Conservation (phyloP, 805 yeast genomes). For the Suhomyces prunicola region DNA sequence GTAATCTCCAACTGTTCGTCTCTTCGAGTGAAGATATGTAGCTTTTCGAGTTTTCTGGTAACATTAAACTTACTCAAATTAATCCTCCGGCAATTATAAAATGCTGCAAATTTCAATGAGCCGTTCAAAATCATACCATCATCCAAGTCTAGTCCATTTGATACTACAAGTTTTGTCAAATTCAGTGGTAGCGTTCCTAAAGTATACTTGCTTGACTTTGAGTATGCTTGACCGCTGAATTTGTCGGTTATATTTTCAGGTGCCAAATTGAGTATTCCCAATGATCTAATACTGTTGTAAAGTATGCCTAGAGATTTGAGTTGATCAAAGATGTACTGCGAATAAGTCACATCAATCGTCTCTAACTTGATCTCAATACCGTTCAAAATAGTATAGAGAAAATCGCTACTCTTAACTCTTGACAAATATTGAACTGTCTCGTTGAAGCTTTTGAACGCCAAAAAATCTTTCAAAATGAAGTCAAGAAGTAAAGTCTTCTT, state of each 20-base stretch:
- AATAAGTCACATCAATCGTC: conserved; percentile 2
- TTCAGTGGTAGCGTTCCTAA: conserved; percentile 2
- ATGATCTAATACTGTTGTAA: conserved; percentile 3
- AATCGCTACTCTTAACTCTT: not conserved
- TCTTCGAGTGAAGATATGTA: conserved; percentile 3
- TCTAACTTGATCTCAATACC: conserved; percentile 5
- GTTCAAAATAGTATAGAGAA: conserved; percentile 1
- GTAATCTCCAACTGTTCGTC: conserved; percentile 4
- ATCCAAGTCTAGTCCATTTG: conserved; percentile 10
- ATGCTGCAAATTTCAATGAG: conserved; percentile 4
- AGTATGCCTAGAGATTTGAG: conserved; percentile 3
- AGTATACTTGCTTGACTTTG: not conserved
- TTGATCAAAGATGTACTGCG: conserved; percentile 2
- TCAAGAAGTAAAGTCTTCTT: conserved; percentile 5
- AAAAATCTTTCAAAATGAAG: conserved; percentile 3
- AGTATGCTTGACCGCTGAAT: not conserved
- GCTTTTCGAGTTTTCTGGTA: conserved; percentile 7
- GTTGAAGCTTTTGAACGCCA: conserved; percentile 1
- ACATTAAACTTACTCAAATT: conserved; percentile 11
- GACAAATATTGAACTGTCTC: conserved; percentile 3
- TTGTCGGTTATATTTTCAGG: not conserved
- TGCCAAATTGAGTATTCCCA: conserved; percentile 6
- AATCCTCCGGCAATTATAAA: conserved; percentile 5
- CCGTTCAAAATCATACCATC: conserved; percentile 6
- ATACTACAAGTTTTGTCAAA: conserved; percentile 4